phyloP scores from a whole-genome alignment of 345 rosid genomes.

The Adansonia digitata region DNA sequence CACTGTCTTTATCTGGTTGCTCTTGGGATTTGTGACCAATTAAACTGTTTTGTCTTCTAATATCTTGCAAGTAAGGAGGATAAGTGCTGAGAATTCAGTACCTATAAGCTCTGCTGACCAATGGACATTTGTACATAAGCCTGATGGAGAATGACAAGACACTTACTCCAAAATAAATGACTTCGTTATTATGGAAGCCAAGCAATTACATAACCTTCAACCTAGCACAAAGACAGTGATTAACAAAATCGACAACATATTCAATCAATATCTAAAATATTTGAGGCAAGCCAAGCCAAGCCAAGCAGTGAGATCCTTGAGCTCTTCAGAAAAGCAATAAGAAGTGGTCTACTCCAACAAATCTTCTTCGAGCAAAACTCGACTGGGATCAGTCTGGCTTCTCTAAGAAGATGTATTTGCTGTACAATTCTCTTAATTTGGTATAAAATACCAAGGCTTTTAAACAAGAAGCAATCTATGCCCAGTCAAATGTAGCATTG shows the following conservation, averaged over 20 bases:
- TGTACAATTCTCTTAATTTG: background rate
- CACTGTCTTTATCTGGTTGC: constrained; percentile 23
- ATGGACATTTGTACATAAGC: constrained; percentile 19
- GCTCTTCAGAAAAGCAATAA: background rate
- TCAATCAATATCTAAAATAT: constrained; percentile 10
- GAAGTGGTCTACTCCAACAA: background rate
- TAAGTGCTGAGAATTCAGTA: constrained; percentile 22
- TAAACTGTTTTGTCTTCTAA: constrained; percentile 7
- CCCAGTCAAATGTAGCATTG: constrained; percentile 9
- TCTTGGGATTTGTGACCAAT: constrained; percentile 16
- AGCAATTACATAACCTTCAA: constrained; percentile 18
- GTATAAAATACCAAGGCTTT: constrained; percentile 10
- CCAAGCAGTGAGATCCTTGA: constrained; percentile 12
- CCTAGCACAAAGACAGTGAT: constrained; percentile 7
- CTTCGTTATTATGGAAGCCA: constrained; percentile 15
- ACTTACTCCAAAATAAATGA: constrained; percentile 24
- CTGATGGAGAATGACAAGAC: constrained; percentile 22
- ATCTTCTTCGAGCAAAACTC: constrained; percentile 14
- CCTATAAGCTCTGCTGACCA: constrained; percentile 31
- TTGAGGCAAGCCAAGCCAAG: constrained; percentile 11
- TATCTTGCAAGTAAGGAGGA: constrained; percentile 5
- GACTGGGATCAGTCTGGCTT: constrained; percentile 14
- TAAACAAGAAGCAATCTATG: constrained; percentile 10
- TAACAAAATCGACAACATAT: constrained; percentile 2
- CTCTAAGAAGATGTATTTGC: constrained; percentile 1